Base-by-base conservation (phyloP, 1,284 basidiomycete genomes). In the Fomitiporia mediterranea region DNA sequence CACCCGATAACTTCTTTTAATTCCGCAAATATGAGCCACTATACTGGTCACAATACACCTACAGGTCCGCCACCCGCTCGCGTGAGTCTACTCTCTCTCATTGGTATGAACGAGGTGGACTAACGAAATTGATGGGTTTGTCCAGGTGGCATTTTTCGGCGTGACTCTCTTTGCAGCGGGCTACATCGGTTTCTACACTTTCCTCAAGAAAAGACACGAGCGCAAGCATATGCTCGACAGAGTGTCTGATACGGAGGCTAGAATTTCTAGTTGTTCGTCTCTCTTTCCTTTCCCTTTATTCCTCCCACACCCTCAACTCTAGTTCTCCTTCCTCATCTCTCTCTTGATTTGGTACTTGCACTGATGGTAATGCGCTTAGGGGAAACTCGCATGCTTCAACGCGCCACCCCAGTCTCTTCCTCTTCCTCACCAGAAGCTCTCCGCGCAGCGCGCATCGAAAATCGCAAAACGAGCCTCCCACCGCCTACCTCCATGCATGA, bases 241-340 rank as follows among this genome's bases (percentile, higher is more conserved):
- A 15, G 19, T 51, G 19, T 38, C 39, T 5, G 50, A 59, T 25
- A 40, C 27, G 9, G 55, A 52, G n/a, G 44, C 44, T 5, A 38
- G 50, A n/a, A 46, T 63, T 32, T 56, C 63, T 2, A 55, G 42
- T 30, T 63, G 63, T 64, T 46, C 42, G 59, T 42, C 23, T 7
- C 32, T 34, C 13, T 13, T 34, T 34, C 32, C 13, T 13, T 34
- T 34, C 13, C 27, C 21, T 30, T 15, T 30, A 9, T 46, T 30
- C 27, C 1, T 11, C 8, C 42, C 21, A n/a, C 17, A 30, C 42
- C 43, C 9, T 27, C n/a, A 37, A 19, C 37, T 25, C 4, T 27
- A 19, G 5, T 55, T 27, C 15, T 17, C 6, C 25, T 11, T 3
- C 1, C 13, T 44, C 6, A 28, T 30, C 11, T 19, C 13, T 17